A percentile compares a stretch with the other conserved stretches of the same genome.
phyloP scores from a whole-genome alignment of 257 asterid genomes.

The Capsicum baccatum region DNA sequence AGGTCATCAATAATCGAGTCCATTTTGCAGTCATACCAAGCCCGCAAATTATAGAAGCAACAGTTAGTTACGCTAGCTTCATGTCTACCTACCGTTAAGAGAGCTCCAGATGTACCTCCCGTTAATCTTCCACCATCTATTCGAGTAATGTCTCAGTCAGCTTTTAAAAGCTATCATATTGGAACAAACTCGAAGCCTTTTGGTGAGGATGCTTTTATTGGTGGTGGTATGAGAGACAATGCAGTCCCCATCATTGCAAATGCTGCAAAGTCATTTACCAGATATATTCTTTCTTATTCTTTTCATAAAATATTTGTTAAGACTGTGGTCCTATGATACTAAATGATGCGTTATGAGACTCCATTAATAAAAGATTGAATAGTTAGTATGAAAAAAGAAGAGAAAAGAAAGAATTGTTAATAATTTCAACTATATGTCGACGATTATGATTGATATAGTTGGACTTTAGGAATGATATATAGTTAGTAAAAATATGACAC shows the following conservation, averaged over 20 bases:
- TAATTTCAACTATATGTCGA: too few species aligned
- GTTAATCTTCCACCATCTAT: slow-evolving; percentile 98
- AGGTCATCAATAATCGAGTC: slow-evolving; percentile 59
- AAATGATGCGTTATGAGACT: too few species aligned
- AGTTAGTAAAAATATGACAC: too few species aligned
- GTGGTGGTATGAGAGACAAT: slow-evolving; percentile 38
- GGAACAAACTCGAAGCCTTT: slow-evolving; percentile 39
- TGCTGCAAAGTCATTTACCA: slow-evolving; percentile 36
- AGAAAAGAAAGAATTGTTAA: too few species aligned
- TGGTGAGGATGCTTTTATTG: slow-evolving; percentile 39
- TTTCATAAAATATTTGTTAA: too few species aligned
- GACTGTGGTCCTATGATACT: too few species aligned
- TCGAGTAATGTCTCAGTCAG: slow-evolving; percentile 88
- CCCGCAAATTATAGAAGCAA: slow-evolving; percentile 59
- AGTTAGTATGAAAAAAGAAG: too few species aligned
- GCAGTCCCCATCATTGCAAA: slow-evolving; percentile 38
- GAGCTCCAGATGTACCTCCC: slow-evolving; percentile 51
- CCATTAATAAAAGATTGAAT: too few species aligned
- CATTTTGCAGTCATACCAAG: slow-evolving; percentile 62
- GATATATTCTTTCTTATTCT: too few species aligned
- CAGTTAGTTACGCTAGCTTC: slow-evolving; percentile 91
- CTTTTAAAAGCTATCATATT: slow-evolving; percentile 65
- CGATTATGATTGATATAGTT: too few species aligned
- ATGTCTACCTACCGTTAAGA: slow-evolving; percentile 35
- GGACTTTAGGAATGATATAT: too few species aligned